A percentile compares a stretch with the other conserved stretches of the same genome.
phyloP scores from a whole-genome alignment of 495 filamentous ascomycete species.

The Pseudoneurospora amorphoporcata region DNA sequence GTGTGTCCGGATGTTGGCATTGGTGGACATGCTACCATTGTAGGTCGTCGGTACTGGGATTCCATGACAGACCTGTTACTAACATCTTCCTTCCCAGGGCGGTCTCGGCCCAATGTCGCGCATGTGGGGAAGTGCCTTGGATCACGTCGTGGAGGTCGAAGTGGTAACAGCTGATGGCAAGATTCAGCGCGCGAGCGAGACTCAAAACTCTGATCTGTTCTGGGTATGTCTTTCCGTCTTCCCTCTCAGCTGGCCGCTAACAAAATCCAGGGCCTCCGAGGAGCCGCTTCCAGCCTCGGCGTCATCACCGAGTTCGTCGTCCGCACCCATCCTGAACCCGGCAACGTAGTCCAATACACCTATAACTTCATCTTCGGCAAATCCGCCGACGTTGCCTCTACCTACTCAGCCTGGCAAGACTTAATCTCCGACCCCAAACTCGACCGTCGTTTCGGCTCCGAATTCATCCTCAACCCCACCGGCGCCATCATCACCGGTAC shows the following conservation, averaged over 20 bases:
- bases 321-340: constrained; percentile 47
- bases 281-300: constrained; percentile 53
- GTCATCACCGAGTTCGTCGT: constrained; percentile 56
- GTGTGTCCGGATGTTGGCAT: constrained; percentile 55
- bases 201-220: constrained; percentile 47
- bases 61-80: constrained; percentile 1
- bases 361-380: constrained; percentile 36
- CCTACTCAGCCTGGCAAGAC: constrained; percentile 33
- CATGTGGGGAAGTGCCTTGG: constrained; percentile 46
- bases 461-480: constrained; percentile 40
- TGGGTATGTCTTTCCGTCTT: constrained; percentile 23
- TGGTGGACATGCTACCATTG: constrained; percentile 60
- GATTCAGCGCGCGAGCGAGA: constrained; percentile 42
- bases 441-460: constrained; percentile 41
- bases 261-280: constrained; percentile 38
- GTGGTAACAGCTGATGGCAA: constrained; percentile 51
- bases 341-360: constrained; percentile 39
- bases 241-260: constrained; percentile 1
- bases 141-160: constrained; percentile 45
- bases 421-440: constrained; percentile 40
- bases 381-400: constrained; percentile 29
- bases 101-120: constrained; percentile 44
- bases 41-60: constrained; percentile 3
- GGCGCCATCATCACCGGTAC: constrained; percentile 41
- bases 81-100: constrained; percentile 20